These are phyloP conservation scores for Mimosa bimucronata DNA, from an alignment of 306 rosid genomes.

Conservation along the genomic window DNA sequence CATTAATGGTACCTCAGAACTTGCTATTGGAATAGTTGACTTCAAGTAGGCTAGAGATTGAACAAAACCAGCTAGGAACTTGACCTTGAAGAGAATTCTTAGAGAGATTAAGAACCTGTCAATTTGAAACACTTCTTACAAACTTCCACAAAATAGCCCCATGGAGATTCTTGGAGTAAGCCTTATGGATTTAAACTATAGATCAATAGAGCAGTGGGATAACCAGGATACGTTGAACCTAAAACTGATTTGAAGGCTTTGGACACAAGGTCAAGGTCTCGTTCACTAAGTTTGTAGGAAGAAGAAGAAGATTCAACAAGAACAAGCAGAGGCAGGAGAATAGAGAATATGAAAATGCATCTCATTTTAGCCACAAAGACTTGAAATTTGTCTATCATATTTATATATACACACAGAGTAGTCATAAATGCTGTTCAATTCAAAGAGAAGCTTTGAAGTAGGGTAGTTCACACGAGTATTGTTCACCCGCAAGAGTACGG, in stretches of 20 bases:
- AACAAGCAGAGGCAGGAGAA: conserved; percentile 46
- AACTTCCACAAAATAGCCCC: conserved; percentile 72
- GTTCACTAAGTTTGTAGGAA: conserved; percentile 40
- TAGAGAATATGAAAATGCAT: conserved; percentile 41
- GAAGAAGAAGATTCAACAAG: conserved; percentile 39
- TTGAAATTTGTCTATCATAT: background rate
- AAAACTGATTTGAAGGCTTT: conserved; percentile 76
- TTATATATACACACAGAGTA: background rate
- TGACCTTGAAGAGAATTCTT: conserved; percentile 62
- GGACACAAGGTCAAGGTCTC: conserved; percentile 48
- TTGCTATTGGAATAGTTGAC: conserved; percentile 65
- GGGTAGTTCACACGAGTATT: too few relatives aligned
- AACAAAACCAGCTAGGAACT: conserved; percentile 71
- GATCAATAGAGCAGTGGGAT: conserved; percentile 52
- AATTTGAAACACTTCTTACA: conserved; percentile 55
- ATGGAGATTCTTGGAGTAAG: conserved; percentile 64
- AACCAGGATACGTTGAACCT: conserved; percentile 62
- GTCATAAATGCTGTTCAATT: too few relatives aligned
- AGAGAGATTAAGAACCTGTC: conserved; percentile 68
- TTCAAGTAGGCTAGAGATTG: conserved; percentile 38
- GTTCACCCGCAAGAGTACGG: too few relatives aligned
- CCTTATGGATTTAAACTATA: conserved; percentile 42
- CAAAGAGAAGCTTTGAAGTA: background rate
- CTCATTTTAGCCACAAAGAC: conserved; percentile 41
- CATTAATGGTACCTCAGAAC: conserved; percentile 64